Base-by-base conservation (phyloP, 1,139 yeast species). In the Yamadazyma dushanensis region DNA sequence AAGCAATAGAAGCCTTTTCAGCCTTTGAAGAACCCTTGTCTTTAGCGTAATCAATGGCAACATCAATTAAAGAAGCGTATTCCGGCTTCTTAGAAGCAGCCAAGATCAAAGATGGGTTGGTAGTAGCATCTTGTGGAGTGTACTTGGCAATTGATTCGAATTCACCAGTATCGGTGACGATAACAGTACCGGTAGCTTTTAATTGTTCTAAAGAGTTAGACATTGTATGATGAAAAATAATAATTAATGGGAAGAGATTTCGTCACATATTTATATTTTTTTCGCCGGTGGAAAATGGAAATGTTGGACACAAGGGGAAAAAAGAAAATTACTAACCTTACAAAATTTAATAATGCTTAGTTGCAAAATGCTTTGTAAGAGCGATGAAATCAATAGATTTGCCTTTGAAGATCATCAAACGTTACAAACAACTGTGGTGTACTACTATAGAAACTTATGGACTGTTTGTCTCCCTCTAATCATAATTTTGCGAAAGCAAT, bases 101-200 rank as follows among this genome's bases (percentile, higher is more conserved):
- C 58, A 94, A 77, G 59, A 92, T 92, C 73, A 92, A 78, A 31
- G 98, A 90, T 52, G 99, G 98, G 76, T 92, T 92, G 66, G 99
- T 92, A 60, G 98, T 92, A 50, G 98, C 96, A 70, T 92, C 98
- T 75, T 92, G 97, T 53, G 98, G 98, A 57, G 92, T 88, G 76
- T 85, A 92, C 71, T 89, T 88, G 61, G 97, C 96, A 62, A 92
- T 92, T 50, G 94, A 83, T 67, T 89, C 97, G 63, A 92, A 92
- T 70, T 92, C 98, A 75, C 98, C 98, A 47, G 97, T 90, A 74
- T 92, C 98, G 51, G 98, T 87, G 61, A 92, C 98, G 59, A 92
- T 95, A 53, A 78, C 83, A 52, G 98, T 92, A 55, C 97, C 97
- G 43, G 96, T 67, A 50, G 95, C 90, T 70, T 92, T 92, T 63